A percentile compares a stretch with the other conserved stretches of the same genome.
These are phyloP conservation scores for Grigorovia yakushimaensis DNA, from an alignment of 805 yeast genomes.

Conservation along the genomic window DNA sequence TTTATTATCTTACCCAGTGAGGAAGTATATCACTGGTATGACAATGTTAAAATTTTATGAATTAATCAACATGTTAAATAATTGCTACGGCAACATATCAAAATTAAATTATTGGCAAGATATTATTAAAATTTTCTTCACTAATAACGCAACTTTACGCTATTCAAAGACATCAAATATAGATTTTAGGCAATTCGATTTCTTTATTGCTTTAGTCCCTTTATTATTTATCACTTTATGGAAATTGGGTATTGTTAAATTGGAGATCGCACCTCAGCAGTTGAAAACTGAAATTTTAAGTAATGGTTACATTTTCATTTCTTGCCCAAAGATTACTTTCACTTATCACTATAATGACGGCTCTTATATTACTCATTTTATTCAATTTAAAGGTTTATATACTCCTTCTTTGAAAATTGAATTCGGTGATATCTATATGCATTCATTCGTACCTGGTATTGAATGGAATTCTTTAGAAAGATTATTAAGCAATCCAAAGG, in stretches of 20 bases:
- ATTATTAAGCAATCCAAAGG: slow-evolving; percentile 36
- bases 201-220: slow-evolving; percentile 30
- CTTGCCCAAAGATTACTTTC: slow-evolving; percentile 40
- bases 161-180: slow-evolving; percentile 37
- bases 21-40: slow-evolving; percentile 37
- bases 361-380: slow-evolving; percentile 51
- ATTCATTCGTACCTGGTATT: slow-evolving; percentile 37
- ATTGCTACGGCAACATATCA: slow-evolving; percentile 34
- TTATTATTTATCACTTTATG: slow-evolving; percentile 40
- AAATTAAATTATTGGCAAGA: slow-evolving; percentile 42
- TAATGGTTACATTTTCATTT: slow-evolving; percentile 44
- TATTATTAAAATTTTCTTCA: slow-evolving; percentile 41
- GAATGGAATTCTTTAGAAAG: slow-evolving; percentile 39
- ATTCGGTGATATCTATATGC: slow-evolving; percentile 54
- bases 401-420: slow-evolving; percentile 57
- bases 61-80: slow-evolving; percentile 38
- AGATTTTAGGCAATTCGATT: slow-evolving; percentile 50
- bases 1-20: slow-evolving; percentile 19
- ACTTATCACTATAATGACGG: slow-evolving; percentile 58
- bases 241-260: slow-evolving; percentile 38
- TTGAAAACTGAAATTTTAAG: slow-evolving; percentile 44
- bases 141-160: slow-evolving; percentile 40
- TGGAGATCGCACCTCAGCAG: slow-evolving; percentile 40
- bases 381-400: slow-evolving; percentile 53
- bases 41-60: slow-evolving; percentile 44